Base-by-base conservation (phyloP, 371 early-diverging fungal genomes). In the Rhizopus sp. region DNA sequence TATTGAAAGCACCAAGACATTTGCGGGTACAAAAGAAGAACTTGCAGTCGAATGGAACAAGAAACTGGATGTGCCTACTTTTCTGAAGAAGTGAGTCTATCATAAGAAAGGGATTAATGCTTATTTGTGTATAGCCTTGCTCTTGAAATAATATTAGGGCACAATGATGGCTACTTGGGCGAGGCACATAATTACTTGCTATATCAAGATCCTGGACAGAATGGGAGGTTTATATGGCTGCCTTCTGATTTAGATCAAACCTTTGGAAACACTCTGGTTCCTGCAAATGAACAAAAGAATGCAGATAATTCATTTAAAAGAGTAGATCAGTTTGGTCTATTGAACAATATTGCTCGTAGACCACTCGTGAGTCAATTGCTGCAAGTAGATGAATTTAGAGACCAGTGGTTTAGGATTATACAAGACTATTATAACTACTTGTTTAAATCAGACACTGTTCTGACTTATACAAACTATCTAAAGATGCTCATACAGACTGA, bases 31-130 rank as follows among this genome's bases (percentile, higher is more conserved):
- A n/a, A 35, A 38, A 39, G 16, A 49, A 50, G 33, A 50, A 47
- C 3, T 53, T 15, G 39, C 53, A 60, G 41, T 48, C 10, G 50
- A 64, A 35, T 78, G 81, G 81, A 55, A 74, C 10, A 49, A 63
- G 34, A 62, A 58, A 8, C 50, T 82, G 0, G 71, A 82, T 53
- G 68, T 82, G 3, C 72, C 77, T 17, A 2, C 57, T 23, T 82
- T 77, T 66, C 59, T 82, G 54, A 78, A 67, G 53, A 66, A 70
- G 75, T 70, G 60, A 56, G 62, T 46, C 8, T 7, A 42, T n/a
- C 10, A 42, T 7, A 29, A 23, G 1, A 47, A 30, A 47, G 32
- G 29, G 29, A 23, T 12, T 29, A 9, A 47, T 16, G 9, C 12
- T 40, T 33, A n/a, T 34, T 32, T 33, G 7, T 9, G 9, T 45